phyloP scores from a whole-genome alignment of 306 rosid species.

The Erythrophleum fordii region DNA sequence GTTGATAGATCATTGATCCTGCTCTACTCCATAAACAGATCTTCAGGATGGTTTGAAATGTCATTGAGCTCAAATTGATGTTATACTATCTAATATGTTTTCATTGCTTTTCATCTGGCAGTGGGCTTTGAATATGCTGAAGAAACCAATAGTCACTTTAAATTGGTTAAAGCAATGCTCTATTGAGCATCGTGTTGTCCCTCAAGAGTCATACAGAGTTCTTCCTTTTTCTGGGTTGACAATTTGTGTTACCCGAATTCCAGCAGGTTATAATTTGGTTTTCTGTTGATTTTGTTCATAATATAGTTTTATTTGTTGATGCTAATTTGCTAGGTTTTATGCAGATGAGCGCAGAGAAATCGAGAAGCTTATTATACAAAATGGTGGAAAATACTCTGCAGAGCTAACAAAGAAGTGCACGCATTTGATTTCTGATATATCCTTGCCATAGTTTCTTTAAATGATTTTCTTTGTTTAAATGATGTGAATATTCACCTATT shows the following conservation, averaged over 20 bases:
- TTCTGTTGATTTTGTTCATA: slow-evolving; percentile 40
- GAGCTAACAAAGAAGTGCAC: slow-evolving; percentile 89
- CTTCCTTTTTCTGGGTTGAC: slow-evolving; percentile 90
- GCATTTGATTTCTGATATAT: slow-evolving; percentile 89
- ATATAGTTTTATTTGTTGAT: slow-evolving; percentile 31
- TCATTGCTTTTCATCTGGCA: slow-evolving; percentile 48
- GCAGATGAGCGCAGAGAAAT: slow-evolving; percentile 86
- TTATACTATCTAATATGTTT: slow-evolving; percentile 36
- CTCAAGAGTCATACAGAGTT: slow-evolving; percentile 86
- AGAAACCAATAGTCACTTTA: slow-evolving; percentile 89
- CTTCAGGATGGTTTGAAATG: slow-evolving; percentile 15
- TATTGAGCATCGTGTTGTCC: slow-evolving; percentile 87
- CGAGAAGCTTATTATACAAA: slow-evolving; percentile 65
- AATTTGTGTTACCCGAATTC: slow-evolving; percentile 82
- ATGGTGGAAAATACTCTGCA: slow-evolving; percentile 91
- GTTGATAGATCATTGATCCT: slow-evolving; percentile 25
- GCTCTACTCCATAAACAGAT: slow-evolving; percentile 16
- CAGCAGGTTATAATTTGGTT: slow-evolving; percentile 68
- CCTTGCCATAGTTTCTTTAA: slow-evolving; percentile 56
- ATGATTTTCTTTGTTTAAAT: slow-evolving; percentile 33
- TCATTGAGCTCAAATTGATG: slow-evolving; percentile 25
- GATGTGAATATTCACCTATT: slow-evolving; percentile 25
- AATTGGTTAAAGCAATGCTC: slow-evolving; percentile 94
- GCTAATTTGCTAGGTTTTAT: slow-evolving; percentile 45
- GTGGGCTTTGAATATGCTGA: slow-evolving; percentile 90